These are phyloP conservation scores for Teratosphaeria viscida DNA, from an alignment of 2,329 filamentous ascomycete genomes.

Conservation along the genomic window DNA sequence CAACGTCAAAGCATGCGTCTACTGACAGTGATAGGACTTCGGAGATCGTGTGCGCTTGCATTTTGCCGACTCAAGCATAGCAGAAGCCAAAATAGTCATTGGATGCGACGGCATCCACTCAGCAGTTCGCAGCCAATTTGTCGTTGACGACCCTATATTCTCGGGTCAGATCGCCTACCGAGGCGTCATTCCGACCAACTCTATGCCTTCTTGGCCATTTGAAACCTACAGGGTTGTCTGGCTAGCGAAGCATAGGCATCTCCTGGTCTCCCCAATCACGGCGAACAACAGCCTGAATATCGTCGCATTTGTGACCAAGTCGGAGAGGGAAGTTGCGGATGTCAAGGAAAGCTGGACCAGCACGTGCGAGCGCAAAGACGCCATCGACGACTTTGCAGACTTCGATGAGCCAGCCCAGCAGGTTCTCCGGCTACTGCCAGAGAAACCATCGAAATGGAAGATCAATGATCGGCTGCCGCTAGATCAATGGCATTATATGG, in stretches of 20 bases:
- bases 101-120: conserved; percentile 17
- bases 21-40: conserved; percentile 3
- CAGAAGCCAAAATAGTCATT: conserved; percentile 10
- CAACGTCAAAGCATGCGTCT: background rate
- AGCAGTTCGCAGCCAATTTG: conserved; percentile 31
- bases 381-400: conserved; percentile 13
- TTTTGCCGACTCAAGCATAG: conserved; percentile 11
- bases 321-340: conserved; percentile 23
- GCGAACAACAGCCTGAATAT: conserved; percentile 28
- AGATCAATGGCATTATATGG: conserved; percentile 33
- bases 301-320: conserved; percentile 26
- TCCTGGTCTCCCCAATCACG: conserved; percentile 29
- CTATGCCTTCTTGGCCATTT: conserved; percentile 11
- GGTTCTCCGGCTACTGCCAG: conserved; percentile 13
- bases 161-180: conserved; percentile 37
- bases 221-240: conserved; percentile 17
- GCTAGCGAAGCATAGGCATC: conserved; percentile 27
- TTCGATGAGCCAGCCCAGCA: conserved; percentile 18
- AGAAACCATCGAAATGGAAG: conserved; percentile 14
- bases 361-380: conserved; percentile 17
- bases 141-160: conserved; percentile 40
- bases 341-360: conserved; percentile 28
- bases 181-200: conserved; percentile 19
- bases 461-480: conserved; percentile 18
- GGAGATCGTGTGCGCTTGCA: conserved; percentile 16